Evolutionary conservation across 305 asterid genomes (phyloP).

Genomic region (Fraxinus albicans): DNA sequence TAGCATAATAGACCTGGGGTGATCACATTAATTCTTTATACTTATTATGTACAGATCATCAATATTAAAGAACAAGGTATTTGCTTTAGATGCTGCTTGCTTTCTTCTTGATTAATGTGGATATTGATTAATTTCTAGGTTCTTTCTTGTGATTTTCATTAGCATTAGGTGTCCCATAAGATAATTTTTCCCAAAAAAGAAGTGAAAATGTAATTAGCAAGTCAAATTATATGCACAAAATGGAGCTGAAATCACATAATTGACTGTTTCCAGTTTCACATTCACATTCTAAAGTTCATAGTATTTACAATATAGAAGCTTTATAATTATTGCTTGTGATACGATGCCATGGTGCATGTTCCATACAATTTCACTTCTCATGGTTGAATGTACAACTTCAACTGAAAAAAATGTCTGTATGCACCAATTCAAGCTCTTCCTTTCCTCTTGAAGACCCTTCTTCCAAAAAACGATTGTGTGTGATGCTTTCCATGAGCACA

Average conservation of each 20-base stretch:
- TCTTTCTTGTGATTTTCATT: neutral
- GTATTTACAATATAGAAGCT: neutral
- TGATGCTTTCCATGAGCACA: neutral
- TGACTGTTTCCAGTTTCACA: neutral
- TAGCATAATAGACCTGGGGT: constrained; percentile 1
- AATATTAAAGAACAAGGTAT: neutral
- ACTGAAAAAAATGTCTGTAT: neutral
- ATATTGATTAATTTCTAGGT: neutral
- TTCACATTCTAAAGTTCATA: neutral
- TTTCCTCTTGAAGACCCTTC: neutral
- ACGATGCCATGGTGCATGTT: neutral
- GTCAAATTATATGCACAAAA: neutral
- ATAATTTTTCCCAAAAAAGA: neutral
- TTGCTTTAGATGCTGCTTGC: neutral
- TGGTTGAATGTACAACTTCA: neutral
- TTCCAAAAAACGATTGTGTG: neutral
- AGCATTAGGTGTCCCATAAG: neutral
- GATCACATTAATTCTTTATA: neutral
- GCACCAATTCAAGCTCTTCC: neutral
- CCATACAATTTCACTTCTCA: neutral
- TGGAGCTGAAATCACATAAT: neutral
- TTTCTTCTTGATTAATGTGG: constrained; percentile 1
- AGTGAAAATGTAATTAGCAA: neutral
- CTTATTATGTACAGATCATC: constrained; percentile 4
- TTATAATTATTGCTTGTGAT: neutral